Evolutionary conservation across 2,329 filamentous ascomycete genomes (phyloP).

Genomic region (Cladophialophora immunda): DNA sequence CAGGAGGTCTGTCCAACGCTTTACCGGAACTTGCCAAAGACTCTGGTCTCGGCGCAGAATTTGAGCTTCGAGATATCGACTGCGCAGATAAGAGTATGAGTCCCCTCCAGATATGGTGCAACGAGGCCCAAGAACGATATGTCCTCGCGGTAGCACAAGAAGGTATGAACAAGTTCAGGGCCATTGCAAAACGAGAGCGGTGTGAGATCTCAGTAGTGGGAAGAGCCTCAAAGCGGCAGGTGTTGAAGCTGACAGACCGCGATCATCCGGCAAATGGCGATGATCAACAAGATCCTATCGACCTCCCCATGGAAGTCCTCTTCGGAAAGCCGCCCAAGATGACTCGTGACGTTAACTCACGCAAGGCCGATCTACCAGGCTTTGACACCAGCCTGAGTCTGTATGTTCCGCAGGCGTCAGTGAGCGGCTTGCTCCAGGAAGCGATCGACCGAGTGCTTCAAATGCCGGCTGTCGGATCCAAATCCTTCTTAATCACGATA

Average conservation of each 20-base stretch:
- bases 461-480: constrained; percentile 91
- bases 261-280: constrained; percentile 68
- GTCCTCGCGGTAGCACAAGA: constrained; percentile 87
- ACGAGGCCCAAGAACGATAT: constrained; percentile 95
- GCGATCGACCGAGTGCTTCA: constrained; percentile 83
- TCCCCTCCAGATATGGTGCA: constrained; percentile 97
- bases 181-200: constrained; percentile 80
- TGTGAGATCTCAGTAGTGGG: constrained; percentile 95
- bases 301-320: constrained; percentile 85
- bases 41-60: constrained; percentile 86
- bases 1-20: constrained; percentile 85
- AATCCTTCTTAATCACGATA: constrained; percentile 96
- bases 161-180: constrained; percentile 74
- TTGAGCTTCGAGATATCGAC: constrained; percentile 93
- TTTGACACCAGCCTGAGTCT: constrained; percentile 79
- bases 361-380: constrained; percentile 70
- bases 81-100: constrained; percentile 91
- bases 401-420: constrained; percentile 67
- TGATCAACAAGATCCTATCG: constrained; percentile 76
- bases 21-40: constrained; percentile 92
- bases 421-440: constrained; percentile 65
- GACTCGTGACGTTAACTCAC: constrained; percentile 75
- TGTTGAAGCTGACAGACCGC: constrained; percentile 81
- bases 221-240: constrained; percentile 74
- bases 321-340: constrained; percentile 90